A percentile compares a stretch with the other conserved stretches of the same genome.
These are phyloP conservation scores for Tuber calosporum DNA, from an alignment of 495 filamentous ascomycete species.

Conservation along the genomic window DNA sequence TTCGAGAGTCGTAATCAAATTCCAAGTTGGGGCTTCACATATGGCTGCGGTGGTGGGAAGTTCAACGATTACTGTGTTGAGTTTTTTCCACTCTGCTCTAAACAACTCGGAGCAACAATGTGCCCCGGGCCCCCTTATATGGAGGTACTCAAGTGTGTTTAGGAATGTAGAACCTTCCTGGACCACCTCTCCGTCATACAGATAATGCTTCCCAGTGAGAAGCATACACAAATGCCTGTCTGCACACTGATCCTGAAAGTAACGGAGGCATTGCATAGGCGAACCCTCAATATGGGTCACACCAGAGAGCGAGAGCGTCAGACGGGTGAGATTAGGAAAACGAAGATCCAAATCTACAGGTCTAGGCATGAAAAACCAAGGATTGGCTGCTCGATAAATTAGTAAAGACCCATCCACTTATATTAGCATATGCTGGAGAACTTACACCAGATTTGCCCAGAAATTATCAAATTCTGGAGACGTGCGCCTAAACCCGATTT, in stretches of 20 bases:
- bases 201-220: slow-evolving; percentile 14
- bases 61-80: slow-evolving; percentile 19
- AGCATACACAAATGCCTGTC: slow-evolving; percentile 24
- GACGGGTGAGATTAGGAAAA: slow-evolving; percentile 7
- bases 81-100: slow-evolving; percentile 8
- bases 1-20: not conserved
- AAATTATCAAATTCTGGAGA: slow-evolving; percentile 19
- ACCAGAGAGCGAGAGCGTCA: slow-evolving; percentile 19
- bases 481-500: not conserved
- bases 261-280: slow-evolving; percentile 4
- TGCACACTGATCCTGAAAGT: slow-evolving; percentile 5
- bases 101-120: slow-evolving; percentile 21
- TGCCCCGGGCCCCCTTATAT: slow-evolving; percentile 25
- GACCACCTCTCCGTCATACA: not conserved
- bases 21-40: slow-evolving; percentile 6
- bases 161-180: slow-evolving; percentile 13
- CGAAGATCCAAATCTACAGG: not conserved
- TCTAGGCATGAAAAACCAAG: slow-evolving; percentile 14
- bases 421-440: not conserved
- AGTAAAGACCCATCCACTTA: not conserved
- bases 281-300: not conserved
- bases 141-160: slow-evolving; percentile 19
- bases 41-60: slow-evolving; percentile 20
- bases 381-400: slow-evolving; percentile 11
- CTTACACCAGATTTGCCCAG: slow-evolving; percentile 22